Conservation (phyloP, 768 basidiomycete species). For the Lactarius pseudohatsudake region DNA sequence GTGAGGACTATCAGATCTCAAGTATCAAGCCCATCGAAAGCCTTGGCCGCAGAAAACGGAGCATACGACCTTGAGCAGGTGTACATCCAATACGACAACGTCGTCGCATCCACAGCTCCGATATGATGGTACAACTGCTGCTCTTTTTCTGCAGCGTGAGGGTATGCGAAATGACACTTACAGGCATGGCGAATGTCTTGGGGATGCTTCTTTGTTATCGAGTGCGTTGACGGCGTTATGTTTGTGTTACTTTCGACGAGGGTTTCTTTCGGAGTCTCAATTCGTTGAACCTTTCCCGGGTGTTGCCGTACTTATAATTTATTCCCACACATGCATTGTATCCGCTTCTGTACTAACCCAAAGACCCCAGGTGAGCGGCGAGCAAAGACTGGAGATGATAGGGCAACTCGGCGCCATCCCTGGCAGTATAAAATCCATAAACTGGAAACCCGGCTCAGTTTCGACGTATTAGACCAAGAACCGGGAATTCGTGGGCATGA, state of each 20-base stretch:
- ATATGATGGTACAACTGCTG: neutral
- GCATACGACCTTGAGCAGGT: neutral
- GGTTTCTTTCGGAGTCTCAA: slow-evolving; percentile 1
- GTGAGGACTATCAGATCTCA: slow-evolving; percentile 1
- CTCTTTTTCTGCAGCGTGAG: neutral
- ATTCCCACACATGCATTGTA: too few species aligned
- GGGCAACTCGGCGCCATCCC: too few species aligned
- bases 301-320: too few species aligned
- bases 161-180: slow-evolving; percentile 16
- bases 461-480: too few species aligned
- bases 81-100: slow-evolving; percentile 2
- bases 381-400: too few species aligned
- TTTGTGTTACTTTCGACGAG: slow-evolving; percentile 5
- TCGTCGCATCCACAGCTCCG: slow-evolving; percentile 12
- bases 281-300: too few species aligned
- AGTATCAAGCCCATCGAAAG: neutral
- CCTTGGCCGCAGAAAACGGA: neutral
- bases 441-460: too few species aligned
- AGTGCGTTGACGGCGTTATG: slow-evolving; percentile 13
- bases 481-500: too few species aligned
- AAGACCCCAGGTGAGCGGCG: too few species aligned
- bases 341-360: too few species aligned
- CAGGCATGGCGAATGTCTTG: slow-evolving; percentile 25
- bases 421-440: too few species aligned
- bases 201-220: slow-evolving; percentile 21